Evolutionary conservation across 148 eudicot species (phyloP).

Genomic region (Camellia sinensis): DNA sequence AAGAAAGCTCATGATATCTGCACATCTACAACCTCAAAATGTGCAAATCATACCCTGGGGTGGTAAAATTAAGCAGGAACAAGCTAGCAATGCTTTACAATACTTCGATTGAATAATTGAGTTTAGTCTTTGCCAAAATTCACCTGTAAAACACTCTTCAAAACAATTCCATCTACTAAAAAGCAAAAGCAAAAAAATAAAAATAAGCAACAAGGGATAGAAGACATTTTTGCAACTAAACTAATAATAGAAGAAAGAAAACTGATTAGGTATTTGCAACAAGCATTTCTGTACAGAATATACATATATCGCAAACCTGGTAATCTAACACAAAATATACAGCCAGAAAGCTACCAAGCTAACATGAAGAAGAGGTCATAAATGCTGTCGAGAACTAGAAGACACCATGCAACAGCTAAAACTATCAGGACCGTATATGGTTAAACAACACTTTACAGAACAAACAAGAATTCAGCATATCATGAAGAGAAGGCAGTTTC

Average conservation of each 20-base stretch:
- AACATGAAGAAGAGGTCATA: conserved; percentile 8
- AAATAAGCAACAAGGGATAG: background rate
- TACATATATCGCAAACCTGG: conserved; percentile 10
- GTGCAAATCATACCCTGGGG: too few relatives aligned
- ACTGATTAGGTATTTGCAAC: background rate
- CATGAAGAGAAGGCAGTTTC: conserved; percentile 46
- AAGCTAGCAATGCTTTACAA: background rate
- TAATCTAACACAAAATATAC: background rate
- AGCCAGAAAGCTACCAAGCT: background rate
- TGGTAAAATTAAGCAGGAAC: too few relatives aligned
- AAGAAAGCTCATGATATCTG: background rate
- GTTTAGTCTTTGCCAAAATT: too few relatives aligned
- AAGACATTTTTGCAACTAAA: background rate
- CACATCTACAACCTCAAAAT: too few relatives aligned
- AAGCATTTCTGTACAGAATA: conserved; percentile 14
- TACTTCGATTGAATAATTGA: background rate
- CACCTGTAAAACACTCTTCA: background rate
- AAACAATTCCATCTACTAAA: background rate
- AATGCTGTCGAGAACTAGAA: background rate
- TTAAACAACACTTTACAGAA: conserved; percentile 1
- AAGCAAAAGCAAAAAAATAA: background rate
- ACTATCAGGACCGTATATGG: conserved; percentile 14
- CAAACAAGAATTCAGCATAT: background rate
- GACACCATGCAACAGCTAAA: background rate
- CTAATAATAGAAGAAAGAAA: background rate